phyloP scores from a whole-genome alignment of 768 basidiomycete species.

The Mycena floridula region DNA sequence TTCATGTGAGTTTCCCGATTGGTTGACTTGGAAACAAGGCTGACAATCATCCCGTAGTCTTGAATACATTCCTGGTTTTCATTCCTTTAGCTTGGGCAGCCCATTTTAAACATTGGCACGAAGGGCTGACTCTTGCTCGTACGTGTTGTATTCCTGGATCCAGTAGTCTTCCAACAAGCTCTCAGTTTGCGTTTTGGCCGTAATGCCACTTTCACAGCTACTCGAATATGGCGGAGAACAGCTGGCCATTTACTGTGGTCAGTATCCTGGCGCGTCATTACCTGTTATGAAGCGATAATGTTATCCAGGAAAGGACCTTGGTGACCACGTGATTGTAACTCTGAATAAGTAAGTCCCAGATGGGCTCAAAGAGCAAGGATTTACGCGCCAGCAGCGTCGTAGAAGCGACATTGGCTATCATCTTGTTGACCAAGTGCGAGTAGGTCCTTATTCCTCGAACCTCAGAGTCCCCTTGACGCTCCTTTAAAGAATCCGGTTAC shows the following conservation, averaged over 20 bases:
- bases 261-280: too few species aligned
- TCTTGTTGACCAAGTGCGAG: conserved; percentile 68
- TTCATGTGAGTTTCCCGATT: conserved; percentile 49
- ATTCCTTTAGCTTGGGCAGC: conserved; percentile 58
- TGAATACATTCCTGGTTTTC: conserved; percentile 52
- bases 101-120: conserved; percentile 39
- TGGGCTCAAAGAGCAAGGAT: not conserved
- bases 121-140: conserved; percentile 32
- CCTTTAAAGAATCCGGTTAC: conserved; percentile 41
- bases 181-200: conserved; percentile 49
- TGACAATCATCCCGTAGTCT: conserved; percentile 29
- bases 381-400: conserved; percentile 42
- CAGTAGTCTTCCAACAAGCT: not conserved
- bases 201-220: conserved; percentile 58
- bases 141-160: too few species aligned
- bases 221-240: conserved; percentile 56
- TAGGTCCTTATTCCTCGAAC: conserved; percentile 25
- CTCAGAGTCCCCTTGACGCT: not conserved
- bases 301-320: conserved; percentile 39
- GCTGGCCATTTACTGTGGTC: conserved; percentile 34
- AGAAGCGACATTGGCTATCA: conserved; percentile 66
- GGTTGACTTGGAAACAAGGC: not conserved
- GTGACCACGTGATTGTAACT: conserved; percentile 61
- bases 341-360: conserved; percentile 50
- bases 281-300: too few species aligned